These are phyloP conservation scores for Lantana camara DNA, from an alignment of 257 asterid species.

Conservation along the genomic window DNA sequence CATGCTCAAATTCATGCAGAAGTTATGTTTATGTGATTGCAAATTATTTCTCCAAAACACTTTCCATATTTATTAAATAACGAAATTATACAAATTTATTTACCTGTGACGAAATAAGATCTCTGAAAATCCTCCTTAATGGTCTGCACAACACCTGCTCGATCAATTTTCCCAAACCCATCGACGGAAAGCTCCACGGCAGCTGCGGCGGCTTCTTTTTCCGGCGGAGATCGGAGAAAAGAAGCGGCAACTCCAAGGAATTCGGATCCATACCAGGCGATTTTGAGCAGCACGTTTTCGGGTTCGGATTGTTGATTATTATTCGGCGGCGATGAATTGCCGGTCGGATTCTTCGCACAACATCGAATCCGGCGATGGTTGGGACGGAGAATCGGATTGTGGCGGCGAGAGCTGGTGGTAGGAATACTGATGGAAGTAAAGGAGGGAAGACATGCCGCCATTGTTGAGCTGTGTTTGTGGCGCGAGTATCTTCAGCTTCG, in stretches of 20 bases:
- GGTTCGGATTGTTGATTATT: slow-evolving; percentile 41
- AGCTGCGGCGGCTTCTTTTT: slow-evolving; percentile 31
- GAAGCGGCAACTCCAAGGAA: slow-evolving; percentile 91
- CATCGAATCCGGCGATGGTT: slow-evolving; percentile 33
- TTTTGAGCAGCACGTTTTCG: slow-evolving; percentile 65
- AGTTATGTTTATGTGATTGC: too few species aligned
- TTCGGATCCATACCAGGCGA: slow-evolving; percentile 93
- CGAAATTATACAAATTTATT: not conserved
- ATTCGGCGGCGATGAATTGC: slow-evolving; percentile 29
- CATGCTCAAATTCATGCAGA: too few species aligned
- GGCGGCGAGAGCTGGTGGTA: slow-evolving; percentile 22
- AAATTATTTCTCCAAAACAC: too few species aligned
- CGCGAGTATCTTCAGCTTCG: slow-evolving; percentile 27
- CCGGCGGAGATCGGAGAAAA: slow-evolving; percentile 57
- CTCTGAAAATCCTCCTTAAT: slow-evolving; percentile 75
- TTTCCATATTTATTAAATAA: too few species aligned
- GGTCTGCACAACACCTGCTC: slow-evolving; percentile 51
- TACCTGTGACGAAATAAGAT: slow-evolving; percentile 93
- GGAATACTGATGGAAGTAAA: slow-evolving; percentile 33
- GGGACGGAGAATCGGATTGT: slow-evolving; percentile 21
- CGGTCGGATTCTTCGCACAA: slow-evolving; percentile 37
- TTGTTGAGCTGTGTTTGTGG: slow-evolving; percentile 1
- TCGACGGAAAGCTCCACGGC: slow-evolving; percentile 47
- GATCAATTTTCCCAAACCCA: slow-evolving; percentile 59
- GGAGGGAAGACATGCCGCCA: slow-evolving; percentile 55